Conservation (phyloP, 1,284 basidiomycete species). For the Mrakiaceae sp. region DNA sequence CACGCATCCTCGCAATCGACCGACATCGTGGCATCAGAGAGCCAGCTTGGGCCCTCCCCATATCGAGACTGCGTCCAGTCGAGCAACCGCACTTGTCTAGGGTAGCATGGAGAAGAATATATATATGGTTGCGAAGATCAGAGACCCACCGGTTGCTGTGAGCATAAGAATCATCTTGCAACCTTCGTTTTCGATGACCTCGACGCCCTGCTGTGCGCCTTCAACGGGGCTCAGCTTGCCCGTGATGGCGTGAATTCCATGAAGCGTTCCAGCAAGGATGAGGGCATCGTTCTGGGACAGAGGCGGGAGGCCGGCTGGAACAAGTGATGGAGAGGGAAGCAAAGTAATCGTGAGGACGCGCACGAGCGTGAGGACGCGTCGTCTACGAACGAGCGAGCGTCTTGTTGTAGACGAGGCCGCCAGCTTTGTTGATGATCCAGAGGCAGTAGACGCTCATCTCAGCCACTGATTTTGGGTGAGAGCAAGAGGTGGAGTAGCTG, state of each 20-base stretch:
- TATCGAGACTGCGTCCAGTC: too few relatives aligned
- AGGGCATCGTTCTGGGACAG: slow-evolving; percentile 94
- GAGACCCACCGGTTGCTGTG: slow-evolving; percentile 76
- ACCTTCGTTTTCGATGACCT: slow-evolving; percentile 86
- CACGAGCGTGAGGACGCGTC: background rate
- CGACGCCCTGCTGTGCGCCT: slow-evolving; percentile 54
- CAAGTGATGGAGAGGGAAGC: slow-evolving; percentile 17
- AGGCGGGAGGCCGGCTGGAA: slow-evolving; percentile 67
- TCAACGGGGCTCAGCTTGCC: slow-evolving; percentile 77
- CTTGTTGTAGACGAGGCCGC: slow-evolving; percentile 63
- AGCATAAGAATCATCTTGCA: slow-evolving; percentile 83
- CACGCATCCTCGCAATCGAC: too few relatives aligned
- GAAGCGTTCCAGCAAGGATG: slow-evolving; percentile 90
- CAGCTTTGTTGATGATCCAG: slow-evolving; percentile 95
- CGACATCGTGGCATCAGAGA: too few relatives aligned
- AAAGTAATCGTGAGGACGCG: slow-evolving; percentile 8
- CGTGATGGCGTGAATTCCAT: slow-evolving; percentile 97
- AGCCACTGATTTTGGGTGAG: too few relatives aligned
- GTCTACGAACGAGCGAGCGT: slow-evolving; percentile 53
- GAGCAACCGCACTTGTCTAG: background rate
- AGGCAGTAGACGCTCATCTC: slow-evolving; percentile 32
- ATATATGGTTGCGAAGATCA: background rate
- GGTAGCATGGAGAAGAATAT: too few relatives aligned
- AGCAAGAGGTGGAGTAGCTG: too few relatives aligned
- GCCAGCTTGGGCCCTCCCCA: too few relatives aligned